Percentiles rank a stretch among this genome's conserved stretches.
Conservation (phyloP, 2,329 filamentous ascomycete species). For the Tricladium varicosporioides region DNA sequence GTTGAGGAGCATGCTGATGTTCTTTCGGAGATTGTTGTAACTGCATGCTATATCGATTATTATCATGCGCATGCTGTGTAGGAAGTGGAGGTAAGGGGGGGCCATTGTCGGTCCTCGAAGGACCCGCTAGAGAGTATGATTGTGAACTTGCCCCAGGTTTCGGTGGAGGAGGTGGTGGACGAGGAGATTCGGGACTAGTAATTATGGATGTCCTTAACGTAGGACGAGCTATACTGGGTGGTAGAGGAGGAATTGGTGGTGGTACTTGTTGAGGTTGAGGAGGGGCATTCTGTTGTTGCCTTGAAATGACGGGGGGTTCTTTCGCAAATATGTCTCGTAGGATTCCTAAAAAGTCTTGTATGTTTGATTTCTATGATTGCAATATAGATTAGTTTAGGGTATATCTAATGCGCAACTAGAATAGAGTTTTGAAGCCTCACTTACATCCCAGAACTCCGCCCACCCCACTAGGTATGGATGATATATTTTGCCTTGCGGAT, state of each 20-base stretch:
- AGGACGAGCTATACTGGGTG: conserved; percentile 60
- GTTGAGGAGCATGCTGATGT: conserved; percentile 30
- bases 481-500: conserved; percentile 88
- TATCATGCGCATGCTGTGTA: conserved; percentile 18
- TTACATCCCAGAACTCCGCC: conserved; percentile 85
- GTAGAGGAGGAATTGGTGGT: conserved; percentile 70
- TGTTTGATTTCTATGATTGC: conserved; percentile 68
- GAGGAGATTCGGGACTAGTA: conserved; percentile 23
- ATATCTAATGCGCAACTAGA: neutral
- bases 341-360: conserved; percentile 79
- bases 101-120: conserved; percentile 25
- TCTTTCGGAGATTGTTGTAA: conserved; percentile 16
- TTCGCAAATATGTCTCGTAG: conserved; percentile 87
- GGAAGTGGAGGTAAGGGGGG: conserved; percentile 36
- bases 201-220: conserved; percentile 31
- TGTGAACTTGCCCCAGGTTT: conserved; percentile 26
- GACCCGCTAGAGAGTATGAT: conserved; percentile 13
- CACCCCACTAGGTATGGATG: conserved; percentile 93
- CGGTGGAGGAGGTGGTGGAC: conserved; percentile 35
- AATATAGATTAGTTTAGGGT: conserved; percentile 14
- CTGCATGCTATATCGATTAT: conserved; percentile 23
- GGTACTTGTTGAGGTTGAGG: conserved; percentile 43
- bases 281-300: conserved; percentile 52
- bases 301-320: conserved; percentile 86
- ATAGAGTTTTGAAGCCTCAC: conserved; percentile 38